Conservation (phyloP, 164 flowering plant species). For the Cinnamomum micranthum region DNA sequence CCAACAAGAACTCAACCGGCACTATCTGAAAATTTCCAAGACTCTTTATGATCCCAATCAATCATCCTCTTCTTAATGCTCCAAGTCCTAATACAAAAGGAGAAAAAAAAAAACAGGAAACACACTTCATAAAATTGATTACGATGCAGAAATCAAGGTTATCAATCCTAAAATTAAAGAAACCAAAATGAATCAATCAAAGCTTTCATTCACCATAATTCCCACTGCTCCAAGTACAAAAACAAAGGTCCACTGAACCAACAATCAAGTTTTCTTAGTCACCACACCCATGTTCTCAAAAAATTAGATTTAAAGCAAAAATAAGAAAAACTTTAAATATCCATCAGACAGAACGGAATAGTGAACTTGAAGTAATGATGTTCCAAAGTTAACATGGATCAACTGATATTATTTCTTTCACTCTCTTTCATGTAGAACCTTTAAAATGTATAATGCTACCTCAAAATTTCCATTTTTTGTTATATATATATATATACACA, state of each 20-base stretch:
- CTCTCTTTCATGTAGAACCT: too few relatives aligned
- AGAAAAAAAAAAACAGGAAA: background rate
- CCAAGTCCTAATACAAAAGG: slow-evolving; percentile 13
- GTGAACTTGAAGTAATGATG: background rate
- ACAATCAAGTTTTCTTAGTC: background rate
- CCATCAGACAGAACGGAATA: background rate
- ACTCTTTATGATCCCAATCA: slow-evolving; percentile 14
- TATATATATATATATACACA: too few relatives aligned
- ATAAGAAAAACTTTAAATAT: background rate
- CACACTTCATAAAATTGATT: background rate
- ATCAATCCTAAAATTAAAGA: background rate
- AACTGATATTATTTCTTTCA: too few relatives aligned
- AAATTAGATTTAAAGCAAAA: background rate
- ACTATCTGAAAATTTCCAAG: slow-evolving; percentile 10
- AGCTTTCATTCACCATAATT: background rate
- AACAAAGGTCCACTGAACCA: background rate
- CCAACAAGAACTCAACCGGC: slow-evolving; percentile 19
- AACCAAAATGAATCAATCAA: background rate
- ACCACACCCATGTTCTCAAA: background rate
- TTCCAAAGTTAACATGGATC: background rate
- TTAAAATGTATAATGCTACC: too few relatives aligned
- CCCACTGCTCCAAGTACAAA: background rate
- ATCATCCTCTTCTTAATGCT: background rate
- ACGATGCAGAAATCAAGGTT: background rate
- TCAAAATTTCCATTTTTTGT: too few relatives aligned